These are phyloP conservation scores for Pyrus pyrifolia DNA, from an alignment of 306 rosid genomes.

Conservation along the genomic window DNA sequence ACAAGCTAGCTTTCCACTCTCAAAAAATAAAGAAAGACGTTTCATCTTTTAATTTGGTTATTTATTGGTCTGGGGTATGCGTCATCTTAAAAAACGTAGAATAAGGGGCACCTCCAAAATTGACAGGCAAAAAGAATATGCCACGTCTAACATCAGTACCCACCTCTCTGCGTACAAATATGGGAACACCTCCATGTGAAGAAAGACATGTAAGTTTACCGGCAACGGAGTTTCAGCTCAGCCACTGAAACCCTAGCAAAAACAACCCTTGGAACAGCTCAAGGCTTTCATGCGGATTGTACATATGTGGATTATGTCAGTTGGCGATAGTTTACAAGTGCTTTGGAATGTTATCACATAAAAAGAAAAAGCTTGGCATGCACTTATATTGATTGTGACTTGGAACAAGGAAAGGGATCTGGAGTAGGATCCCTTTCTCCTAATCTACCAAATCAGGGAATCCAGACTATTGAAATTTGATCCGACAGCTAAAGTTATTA, in stretches of 20 bases:
- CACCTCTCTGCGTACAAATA: background rate
- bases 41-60: background rate
- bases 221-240: background rate
- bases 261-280: background rate
- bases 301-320: too few species aligned
- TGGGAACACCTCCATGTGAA: background rate
- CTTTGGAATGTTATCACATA: too few species aligned
- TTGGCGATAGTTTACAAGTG: too few species aligned
- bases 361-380: background rate
- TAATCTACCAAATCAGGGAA: too few species aligned
- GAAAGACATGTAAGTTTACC: background rate
- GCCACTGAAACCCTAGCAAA: background rate
- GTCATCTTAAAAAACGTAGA: slow-evolving; percentile 13
- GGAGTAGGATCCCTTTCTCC: too few species aligned
- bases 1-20: background rate
- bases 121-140: slow-evolving; percentile 3
- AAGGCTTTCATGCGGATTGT: background rate
- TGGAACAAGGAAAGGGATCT: background rate
- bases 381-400: background rate
- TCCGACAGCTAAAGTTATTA: too few species aligned
- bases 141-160: background rate
- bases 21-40: background rate
- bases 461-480: too few species aligned
- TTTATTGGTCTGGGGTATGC: slow-evolving; percentile 3
- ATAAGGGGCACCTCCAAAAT: slow-evolving; percentile 7